Evolutionary conservation across 192 early-diverging fungal genomes (phyloP), one percentile per base, ranked within the genome.

Genomic region (Coemansia sp.): DNA sequence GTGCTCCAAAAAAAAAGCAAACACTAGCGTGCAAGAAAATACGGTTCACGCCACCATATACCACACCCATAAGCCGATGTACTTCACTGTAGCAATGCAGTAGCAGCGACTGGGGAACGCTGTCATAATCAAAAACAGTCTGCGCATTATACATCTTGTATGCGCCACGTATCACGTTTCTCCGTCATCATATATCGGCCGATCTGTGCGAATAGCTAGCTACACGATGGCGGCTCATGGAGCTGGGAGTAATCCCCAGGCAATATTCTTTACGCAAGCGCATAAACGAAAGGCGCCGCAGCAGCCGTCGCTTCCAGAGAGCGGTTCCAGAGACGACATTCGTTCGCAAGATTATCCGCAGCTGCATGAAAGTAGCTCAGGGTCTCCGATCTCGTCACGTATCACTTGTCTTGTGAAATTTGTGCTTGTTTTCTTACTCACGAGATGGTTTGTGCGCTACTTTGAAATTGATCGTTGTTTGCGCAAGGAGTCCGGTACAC

Each of bases 401-500:
- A 34, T 75, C 8, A 72, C 58, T 24, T 72, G 62, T 49, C 34
- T 72, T 5, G 36, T 59, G 16, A 81, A 76, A 39, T 52, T 75
- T 24, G 59, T 41, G n/a, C 26, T 69, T 43, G 69, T 70, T 36
- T 34, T 21, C 12, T 70, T 74, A 67, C 64, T 76, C 24, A 24
- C 41, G 26, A 45, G 70, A 46, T 76, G 78, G 78, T 65, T 76
- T 64, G 35, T 81, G 10, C 73, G 64, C 20, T 73, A 76, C 24
- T 76, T 73, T 60, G 78, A 81, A 43, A 60, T 81, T 5, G 78
- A 81, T 53, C 78, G 78, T 44, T 76, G 78, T 26, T 51, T 81
- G 59, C 68, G 71, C 36, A 38, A 63, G 1, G 78, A 81, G 52
- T 55, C 70, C 21, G 60, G 30, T 4, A 67, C 78, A 16, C 78